Percentiles rank a stretch among this genome's conserved stretches.
Conservation (phyloP, 768 basidiomycete genomes). For the Tubosaeta sp. region DNA sequence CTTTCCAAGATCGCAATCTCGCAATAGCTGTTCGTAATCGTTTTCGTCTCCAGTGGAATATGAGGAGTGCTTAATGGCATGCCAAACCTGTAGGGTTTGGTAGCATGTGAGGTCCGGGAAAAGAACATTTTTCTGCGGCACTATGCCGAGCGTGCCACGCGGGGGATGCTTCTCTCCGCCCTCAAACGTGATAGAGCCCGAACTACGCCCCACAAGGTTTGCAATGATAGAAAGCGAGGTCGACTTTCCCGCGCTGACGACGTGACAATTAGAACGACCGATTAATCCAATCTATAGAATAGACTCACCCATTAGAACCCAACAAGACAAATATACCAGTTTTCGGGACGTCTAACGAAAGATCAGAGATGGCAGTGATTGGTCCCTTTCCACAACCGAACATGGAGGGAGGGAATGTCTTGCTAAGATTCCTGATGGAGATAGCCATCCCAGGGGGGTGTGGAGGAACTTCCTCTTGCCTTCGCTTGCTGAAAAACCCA, state of each 20-base stretch:
- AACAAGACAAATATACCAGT: conserved; percentile 73
- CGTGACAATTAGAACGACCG: conserved; percentile 1
- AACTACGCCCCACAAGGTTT: conserved; percentile 53
- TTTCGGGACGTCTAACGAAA: conserved; percentile 66
- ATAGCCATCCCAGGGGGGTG: conserved; percentile 48
- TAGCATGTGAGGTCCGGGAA: conserved; percentile 72
- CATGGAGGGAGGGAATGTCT: conserved; percentile 50
- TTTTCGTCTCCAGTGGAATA: conserved; percentile 41
- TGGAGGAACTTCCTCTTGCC: conserved; percentile 14
- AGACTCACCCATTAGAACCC: conserved; percentile 60
- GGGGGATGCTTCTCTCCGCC: conserved; percentile 51
- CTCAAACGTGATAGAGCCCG: conserved; percentile 54
- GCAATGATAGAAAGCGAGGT: conserved; percentile 66
- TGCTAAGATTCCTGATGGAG: conserved; percentile 55
- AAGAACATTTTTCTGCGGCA: conserved; percentile 80
- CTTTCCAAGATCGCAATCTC: conserved; percentile 67
- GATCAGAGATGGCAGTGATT: conserved; percentile 61
- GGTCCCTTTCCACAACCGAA: conserved; percentile 43
- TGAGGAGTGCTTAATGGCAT: conserved; percentile 61
- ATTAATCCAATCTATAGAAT: neutral
- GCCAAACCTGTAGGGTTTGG: conserved; percentile 71
- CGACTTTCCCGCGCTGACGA: conserved; percentile 68
- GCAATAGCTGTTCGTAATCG: conserved; percentile 59
- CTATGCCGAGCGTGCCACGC: conserved; percentile 68
- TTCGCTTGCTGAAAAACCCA: conserved; percentile 12